These are phyloP conservation scores for Phytophthora citricola DNA, from an alignment of 352 stramenopile species.

Conservation along the genomic window DNA sequence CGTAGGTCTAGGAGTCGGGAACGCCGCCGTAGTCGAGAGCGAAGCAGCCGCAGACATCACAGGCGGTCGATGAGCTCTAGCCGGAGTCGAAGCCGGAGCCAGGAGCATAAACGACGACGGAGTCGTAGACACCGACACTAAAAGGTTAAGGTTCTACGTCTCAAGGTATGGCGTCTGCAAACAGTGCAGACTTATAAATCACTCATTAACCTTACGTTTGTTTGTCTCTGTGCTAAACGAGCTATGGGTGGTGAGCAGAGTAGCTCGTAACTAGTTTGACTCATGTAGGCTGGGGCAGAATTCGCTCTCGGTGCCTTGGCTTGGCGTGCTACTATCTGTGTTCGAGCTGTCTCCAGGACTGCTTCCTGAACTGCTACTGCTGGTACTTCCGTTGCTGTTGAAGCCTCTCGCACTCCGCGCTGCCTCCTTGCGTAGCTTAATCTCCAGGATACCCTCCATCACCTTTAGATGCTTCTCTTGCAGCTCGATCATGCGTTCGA, in stretches of 20 bases:
- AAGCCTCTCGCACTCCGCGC: conserved; percentile 16
- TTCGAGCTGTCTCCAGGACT: conserved; percentile 5
- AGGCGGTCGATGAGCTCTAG: conserved; percentile 40
- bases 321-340: conserved; percentile 1
- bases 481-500: conserved; percentile 62
- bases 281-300: conserved; percentile 10
- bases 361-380: conserved; percentile 13
- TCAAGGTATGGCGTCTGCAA: conserved; percentile 15
- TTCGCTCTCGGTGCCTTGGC: conserved; percentile 2
- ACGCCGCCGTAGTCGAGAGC: conserved; percentile 9
- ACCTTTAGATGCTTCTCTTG: conserved; percentile 76
- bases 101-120: conserved; percentile 34
- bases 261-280: not conserved
- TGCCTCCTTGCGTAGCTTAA: conserved; percentile 51
- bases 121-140: conserved; percentile 56
- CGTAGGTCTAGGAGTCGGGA: conserved; percentile 2
- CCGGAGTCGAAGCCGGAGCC: conserved; percentile 41
- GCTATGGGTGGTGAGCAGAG: not conserved
- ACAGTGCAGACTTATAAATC: conserved; percentile 34
- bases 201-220: conserved; percentile 27
- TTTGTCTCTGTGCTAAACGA: conserved; percentile 8
- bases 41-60: conserved; percentile 17
- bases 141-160: no score
- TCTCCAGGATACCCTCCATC: conserved; percentile 64
- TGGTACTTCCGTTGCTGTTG: conserved; percentile 17